Evolutionary conservation across 2,329 filamentous ascomycete genomes (phyloP), one percentile per base, ranked within the genome.

Genomic region (Acrocalymma vagum): DNA sequence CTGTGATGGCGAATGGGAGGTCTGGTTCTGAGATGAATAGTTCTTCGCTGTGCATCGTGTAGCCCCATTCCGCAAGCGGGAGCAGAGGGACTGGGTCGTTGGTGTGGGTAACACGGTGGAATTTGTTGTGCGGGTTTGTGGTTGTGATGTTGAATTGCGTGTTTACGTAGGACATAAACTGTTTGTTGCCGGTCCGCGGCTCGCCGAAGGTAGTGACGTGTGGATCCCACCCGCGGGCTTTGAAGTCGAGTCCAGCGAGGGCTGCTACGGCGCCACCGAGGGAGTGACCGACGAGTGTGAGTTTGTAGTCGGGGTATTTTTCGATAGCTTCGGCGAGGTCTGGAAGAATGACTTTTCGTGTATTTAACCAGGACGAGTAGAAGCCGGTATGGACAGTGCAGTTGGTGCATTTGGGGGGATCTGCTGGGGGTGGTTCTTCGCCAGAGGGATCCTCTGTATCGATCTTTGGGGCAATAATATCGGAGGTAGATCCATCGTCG

Each of bases 371-470:
- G 1, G 90, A 92, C 11, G 81, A 78, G 63, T 94, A 82, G 70
- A 99, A 99, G 13, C 94, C 94, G 45, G 84, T 85, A 66, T 99
- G 94, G 1, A 97, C 93, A 5, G 89, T 95, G 69, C 94, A 99
- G 67, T 96, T 93, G 6, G 75, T 68, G 70, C 94, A 99, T 53
- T 78, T 80, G 16, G 79, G 76, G 25, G 73, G 65, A 22, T 68
- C 51, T 26, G 63, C 49, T 25, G 58, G 58, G 27, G 58, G 63
- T 7, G 59, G 51, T 29, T 56, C 39, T 10, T 52, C 42, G 20
- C 42, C 34, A 28, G 48, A 24, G 20, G 31, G 49, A 30, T 18
- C 38, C 16, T 18, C 34, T 13, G 35, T 53, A 5, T 42, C 25
- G 14, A 50, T 20, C 17, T 38, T 54, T 9, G 59, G 62, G 4